Evolutionary conservation across 352 stramenopile species (phyloP), one percentile per base, ranked within the genome.

Genomic region (Globisporangium canariense): DNA sequence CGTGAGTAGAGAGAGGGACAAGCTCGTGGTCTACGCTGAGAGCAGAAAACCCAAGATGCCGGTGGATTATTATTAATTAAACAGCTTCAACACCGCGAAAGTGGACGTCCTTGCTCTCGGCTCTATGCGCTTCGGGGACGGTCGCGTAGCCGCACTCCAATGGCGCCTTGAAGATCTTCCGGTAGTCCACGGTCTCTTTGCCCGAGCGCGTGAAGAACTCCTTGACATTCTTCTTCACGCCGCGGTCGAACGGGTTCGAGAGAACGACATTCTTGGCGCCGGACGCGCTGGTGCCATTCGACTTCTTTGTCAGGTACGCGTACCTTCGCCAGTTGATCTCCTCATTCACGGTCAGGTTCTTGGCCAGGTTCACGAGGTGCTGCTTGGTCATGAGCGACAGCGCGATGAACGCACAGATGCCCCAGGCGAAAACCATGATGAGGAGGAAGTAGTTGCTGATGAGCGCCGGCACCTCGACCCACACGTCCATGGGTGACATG

Each of bases 281-380:
- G 22, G 32, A 43, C 14, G 36, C 50, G 9, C 46, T 62, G 38
- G 62, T 16, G 1, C 58, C 43, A 25, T 59, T 67, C 5, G 59
- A 16, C 58, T 73, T 52, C 54, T 74, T 25, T 59, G 65, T 82
- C 56, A 94, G 64, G 56, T 94, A 94, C 18, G 75, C 41, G 65
- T 93, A 93, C 25, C 86, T 75, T 56, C 77, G 74, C 86, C 86
- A 94, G 61, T 94, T 93, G 70, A 93, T 91, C 59, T 81, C 66
- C 68, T 94, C 86, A 60, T 94, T 94, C 49, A 94, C 78, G 3
- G 86, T 94, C 36, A 93, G 30, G 50, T 94, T 94, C 64, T 77
- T 75, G 20, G 68, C 62, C 8, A 92, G 76, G 63, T 89, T 89
- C 40, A 69, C 73, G 14, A 90, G 22, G 57, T 94, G 85, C 65